Evolutionary conservation across 192 early-diverging fungal species (phyloP).

Genomic region (Gamsiella multidivaricata): DNA sequence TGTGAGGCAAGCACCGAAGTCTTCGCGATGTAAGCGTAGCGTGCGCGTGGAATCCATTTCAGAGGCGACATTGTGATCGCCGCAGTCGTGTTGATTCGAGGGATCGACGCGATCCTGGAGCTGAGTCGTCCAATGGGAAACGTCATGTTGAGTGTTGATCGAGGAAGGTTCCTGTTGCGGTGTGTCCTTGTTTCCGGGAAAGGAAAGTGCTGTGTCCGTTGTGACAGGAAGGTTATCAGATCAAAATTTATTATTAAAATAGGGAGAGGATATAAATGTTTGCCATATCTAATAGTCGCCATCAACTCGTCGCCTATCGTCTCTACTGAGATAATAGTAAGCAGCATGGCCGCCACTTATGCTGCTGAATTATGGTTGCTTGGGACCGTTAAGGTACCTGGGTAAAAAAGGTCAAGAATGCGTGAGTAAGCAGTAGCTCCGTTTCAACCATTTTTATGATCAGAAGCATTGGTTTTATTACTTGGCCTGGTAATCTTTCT

Average conservation of each 20-base stretch:
- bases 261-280: no score
- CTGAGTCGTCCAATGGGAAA: background rate
- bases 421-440: background rate
- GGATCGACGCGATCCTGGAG: background rate
- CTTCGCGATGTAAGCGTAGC: background rate
- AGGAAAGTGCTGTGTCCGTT: no score
- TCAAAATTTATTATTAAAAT: no score
- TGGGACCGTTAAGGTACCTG: conserved; percentile 13
- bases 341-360: no score
- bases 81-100: background rate
- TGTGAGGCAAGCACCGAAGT: background rate
- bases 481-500: conserved; percentile 59
- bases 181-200: no score
- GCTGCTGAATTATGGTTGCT: background rate
- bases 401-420: background rate
- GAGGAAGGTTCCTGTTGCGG: background rate
- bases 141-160: background rate
- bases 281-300: no score
- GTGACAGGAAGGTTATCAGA: no score
- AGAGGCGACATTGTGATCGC: no score
- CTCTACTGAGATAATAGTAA: no score
- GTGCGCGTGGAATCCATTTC: no score
- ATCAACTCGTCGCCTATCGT: no score
- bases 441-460: no score
- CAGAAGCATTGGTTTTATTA: conserved; percentile 21